Percentiles rank a stretch among this genome's conserved stretches.
phyloP scores from a whole-genome alignment of 2,329 filamentous ascomycete genomes.

The Chaetomium olivaceum region DNA sequence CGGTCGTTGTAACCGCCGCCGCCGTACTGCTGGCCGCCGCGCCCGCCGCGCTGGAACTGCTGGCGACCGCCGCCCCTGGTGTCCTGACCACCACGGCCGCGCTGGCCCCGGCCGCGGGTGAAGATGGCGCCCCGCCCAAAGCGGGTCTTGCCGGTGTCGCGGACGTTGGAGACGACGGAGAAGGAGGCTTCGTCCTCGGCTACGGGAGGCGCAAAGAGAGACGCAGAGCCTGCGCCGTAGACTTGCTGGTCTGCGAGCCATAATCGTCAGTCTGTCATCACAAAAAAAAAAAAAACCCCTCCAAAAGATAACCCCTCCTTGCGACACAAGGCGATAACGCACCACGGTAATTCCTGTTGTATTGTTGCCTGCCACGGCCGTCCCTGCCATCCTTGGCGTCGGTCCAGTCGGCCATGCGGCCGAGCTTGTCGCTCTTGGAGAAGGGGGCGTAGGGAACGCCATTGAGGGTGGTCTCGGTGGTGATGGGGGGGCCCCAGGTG shows the following conservation, averaged over 20 bases:
- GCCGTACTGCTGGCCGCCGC: constrained; percentile 56
- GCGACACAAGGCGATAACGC: constrained; percentile 32
- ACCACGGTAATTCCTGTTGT: constrained; percentile 94
- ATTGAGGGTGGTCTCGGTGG: constrained; percentile 83
- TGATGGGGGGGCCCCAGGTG: constrained; percentile 83
- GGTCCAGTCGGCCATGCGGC: constrained; percentile 99
- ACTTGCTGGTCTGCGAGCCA: constrained; percentile 78
- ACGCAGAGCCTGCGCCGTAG: constrained; percentile 85
- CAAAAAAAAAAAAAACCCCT: constrained; percentile 16
- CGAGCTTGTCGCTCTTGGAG: constrained; percentile 97
- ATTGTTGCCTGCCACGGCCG: constrained; percentile 75
- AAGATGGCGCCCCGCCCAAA: constrained; percentile 90
- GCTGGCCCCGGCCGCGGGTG: constrained; percentile 80
- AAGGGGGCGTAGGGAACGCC: constrained; percentile 97
- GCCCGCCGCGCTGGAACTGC: constrained; percentile 71
- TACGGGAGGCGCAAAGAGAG: constrained; percentile 84
- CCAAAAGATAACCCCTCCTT: not conserved
- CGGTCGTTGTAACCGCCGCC: constrained; percentile 66
- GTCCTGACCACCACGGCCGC: constrained; percentile 62
- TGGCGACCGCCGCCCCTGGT: constrained; percentile 58
- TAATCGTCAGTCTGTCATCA: constrained; percentile 21
- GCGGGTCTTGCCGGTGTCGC: constrained; percentile 80
- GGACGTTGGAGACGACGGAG: constrained; percentile 94
- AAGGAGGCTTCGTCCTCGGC: constrained; percentile 97
- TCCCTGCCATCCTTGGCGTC: constrained; percentile 83